Evolutionary conservation across 768 basidiomycete species (phyloP).

Genomic region (Phylloporus rhodoxanthus): DNA sequence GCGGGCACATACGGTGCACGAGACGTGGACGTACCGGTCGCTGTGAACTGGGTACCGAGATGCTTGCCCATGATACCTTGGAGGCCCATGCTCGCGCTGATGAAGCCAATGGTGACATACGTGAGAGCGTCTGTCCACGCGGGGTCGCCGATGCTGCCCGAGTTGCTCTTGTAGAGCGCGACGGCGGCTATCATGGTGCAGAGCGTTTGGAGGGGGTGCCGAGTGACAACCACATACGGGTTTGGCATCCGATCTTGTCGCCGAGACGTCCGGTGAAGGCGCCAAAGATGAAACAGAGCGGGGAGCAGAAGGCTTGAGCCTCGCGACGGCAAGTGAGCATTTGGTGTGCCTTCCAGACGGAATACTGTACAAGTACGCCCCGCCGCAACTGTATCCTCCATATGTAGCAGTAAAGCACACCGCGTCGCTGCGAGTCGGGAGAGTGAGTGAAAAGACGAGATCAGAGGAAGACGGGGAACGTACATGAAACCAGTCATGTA

Average conservation of each 20-base stretch:
- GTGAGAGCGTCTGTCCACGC: conserved; percentile 65
- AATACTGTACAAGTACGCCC: too few species aligned
- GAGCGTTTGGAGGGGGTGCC: conserved; percentile 68
- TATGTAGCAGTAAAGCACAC: conserved; percentile 74
- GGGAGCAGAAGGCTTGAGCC: conserved; percentile 81
- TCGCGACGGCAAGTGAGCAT: conserved; percentile 69
- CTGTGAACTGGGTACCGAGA: conserved; percentile 72
- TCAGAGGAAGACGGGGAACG: conserved; percentile 21
- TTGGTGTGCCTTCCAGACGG: too few species aligned
- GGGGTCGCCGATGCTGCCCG: conserved; percentile 52
- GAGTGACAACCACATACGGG: conserved; percentile 65
- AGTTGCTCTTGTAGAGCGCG: conserved; percentile 62
- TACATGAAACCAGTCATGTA: conserved; percentile 81
- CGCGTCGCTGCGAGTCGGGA: conserved; percentile 44
- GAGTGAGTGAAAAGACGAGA: neutral
- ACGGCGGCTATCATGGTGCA: conserved; percentile 72
- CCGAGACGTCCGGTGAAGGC: conserved; percentile 79
- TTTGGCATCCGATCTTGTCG: conserved; percentile 70
- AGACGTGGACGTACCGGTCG: conserved; percentile 49
- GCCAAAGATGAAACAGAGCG: conserved; percentile 70
- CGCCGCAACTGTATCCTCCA: too few species aligned
- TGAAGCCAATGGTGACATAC: conserved; percentile 69
- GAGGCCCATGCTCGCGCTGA: conserved; percentile 70
- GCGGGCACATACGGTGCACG: neutral
- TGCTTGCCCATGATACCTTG: conserved; percentile 85